Conservation (phyloP, 805 yeast genomes). For the Sugiyamaella qingdaonensis region DNA sequence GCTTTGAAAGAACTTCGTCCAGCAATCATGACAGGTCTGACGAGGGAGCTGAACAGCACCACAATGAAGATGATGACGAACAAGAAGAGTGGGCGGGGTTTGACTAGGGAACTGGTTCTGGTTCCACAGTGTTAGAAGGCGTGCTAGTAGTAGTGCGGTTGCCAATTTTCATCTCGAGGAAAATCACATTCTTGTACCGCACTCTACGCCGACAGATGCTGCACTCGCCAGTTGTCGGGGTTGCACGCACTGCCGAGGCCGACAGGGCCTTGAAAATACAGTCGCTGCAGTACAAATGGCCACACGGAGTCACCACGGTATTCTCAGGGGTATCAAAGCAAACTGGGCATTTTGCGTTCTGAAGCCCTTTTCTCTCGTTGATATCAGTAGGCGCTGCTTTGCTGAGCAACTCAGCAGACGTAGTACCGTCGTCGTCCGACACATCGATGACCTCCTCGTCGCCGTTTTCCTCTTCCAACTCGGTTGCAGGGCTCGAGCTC, state of each 20-base stretch:
- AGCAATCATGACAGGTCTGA: not conserved
- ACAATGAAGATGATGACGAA: constrained; percentile 10
- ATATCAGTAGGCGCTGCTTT: constrained; percentile 13
- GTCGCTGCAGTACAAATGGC: constrained; percentile 36
- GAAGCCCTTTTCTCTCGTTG: constrained; percentile 13
- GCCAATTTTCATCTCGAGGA: constrained; percentile 23
- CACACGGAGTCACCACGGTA: constrained; percentile 34
- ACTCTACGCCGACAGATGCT: constrained; percentile 33
- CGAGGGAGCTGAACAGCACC: not conserved
- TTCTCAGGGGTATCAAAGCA: constrained; percentile 34
- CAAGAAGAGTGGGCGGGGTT: constrained; percentile 39
- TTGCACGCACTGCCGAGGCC: constrained; percentile 25
- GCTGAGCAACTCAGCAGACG: constrained; percentile 15
- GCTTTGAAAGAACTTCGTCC: constrained; percentile 55
- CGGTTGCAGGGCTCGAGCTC: too few species aligned
- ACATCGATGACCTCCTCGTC: constrained; percentile 6
- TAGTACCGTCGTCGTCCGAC: constrained; percentile 6
- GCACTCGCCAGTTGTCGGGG: constrained; percentile 30
- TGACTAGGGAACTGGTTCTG: constrained; percentile 14
- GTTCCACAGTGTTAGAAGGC: not conserved
- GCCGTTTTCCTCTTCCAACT: too few species aligned
- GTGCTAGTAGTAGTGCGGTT: not conserved
- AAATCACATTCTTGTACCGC: constrained; percentile 25
- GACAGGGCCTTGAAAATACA: constrained; percentile 33
- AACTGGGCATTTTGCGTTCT: constrained; percentile 30